Evolutionary conservation across 805 yeast genomes (phyloP), one percentile per base, ranked within the genome.

Genomic region (Sugiyamaella marilandica): DNA sequence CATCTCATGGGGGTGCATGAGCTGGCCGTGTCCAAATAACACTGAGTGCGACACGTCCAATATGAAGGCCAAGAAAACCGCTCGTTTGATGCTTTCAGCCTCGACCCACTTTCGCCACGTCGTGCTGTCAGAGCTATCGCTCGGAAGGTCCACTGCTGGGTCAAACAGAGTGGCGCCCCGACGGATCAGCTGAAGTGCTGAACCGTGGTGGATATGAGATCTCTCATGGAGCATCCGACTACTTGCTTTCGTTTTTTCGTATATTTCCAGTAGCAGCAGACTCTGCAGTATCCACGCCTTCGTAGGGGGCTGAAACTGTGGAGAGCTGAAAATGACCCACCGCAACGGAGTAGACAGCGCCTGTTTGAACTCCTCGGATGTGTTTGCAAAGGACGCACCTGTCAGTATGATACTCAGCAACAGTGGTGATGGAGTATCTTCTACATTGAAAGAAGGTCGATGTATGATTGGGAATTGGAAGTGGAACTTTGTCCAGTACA

Each of bases 161-260:
- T 66, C 67, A 59, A 65, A 65, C 69, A 87, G 66, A 0, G 86
- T 77, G 58, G 62, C 39, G 47, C 67, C 46, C 59, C 96, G 74
- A 59, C 95, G 71, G 47, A 87, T 69, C 41, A 87, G 70, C 66
- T 87, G 95, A 34, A 87, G 83, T 0, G 90, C 82, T 0, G 95
- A 84, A 2, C 94, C 95, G 66, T 88, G 96, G 63, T 89, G 95
- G 24, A 88, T 71, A 66, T 85, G 91, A 0, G 88, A 85, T 46
- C 96, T 68, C 68, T 88, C 96, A 64, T 88, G 96, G 59, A 85
- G 68, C 37, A 70, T 69, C 60, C 96, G 71, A 47, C 79, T 76
- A 45, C 80, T 76, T 0, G 88, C 73, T 56, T 84, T 81, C 55
- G 83, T 78, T 68, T 88, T 85, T 64, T 88, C 96, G 62, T 81